These are phyloP conservation scores for Botryotinia convoluta DNA, from an alignment of 2,329 filamentous ascomycete genomes.

Conservation along the genomic window DNA sequence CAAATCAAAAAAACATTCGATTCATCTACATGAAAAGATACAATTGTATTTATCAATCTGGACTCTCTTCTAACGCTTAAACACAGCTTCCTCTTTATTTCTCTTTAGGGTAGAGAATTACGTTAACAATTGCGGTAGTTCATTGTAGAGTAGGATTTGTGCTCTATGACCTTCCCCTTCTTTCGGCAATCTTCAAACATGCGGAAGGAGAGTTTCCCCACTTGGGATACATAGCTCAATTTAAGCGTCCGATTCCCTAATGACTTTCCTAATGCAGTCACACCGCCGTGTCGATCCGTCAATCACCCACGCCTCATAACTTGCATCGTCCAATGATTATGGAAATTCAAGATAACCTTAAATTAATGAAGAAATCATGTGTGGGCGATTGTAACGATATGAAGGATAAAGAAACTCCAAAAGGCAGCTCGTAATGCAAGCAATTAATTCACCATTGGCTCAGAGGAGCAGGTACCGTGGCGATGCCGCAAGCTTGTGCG, in stretches of 20 bases:
- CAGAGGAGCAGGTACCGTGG: conserved; percentile 19
- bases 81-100: neutral
- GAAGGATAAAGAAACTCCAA: neutral
- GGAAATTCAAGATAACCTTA: conserved; percentile 12
- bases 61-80: neutral
- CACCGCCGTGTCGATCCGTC: conserved; percentile 8
- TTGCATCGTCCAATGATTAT: conserved; percentile 5
- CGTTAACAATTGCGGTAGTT: conserved; percentile 1
- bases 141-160: neutral
- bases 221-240: conserved; percentile 1
- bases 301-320: neutral
- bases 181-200: neutral
- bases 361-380: conserved; percentile 1
- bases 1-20: neutral
- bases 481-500: conserved; percentile 12
- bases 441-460: conserved; percentile 1
- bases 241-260: conserved; percentile 2
- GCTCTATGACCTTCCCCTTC: conserved; percentile 10
- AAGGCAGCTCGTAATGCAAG: conserved; percentile 13
- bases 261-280: conserved; percentile 17
- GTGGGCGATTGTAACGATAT: neutral
- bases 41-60: neutral
- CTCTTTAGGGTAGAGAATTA: neutral
- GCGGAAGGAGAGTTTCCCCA: conserved; percentile 11
- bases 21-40: neutral